A percentile compares a stretch with the other conserved stretches of the same genome.
These are phyloP conservation scores for Coemansia sp. DNA, from an alignment of 192 early-diverging fungal species.

Conservation along the genomic window DNA sequence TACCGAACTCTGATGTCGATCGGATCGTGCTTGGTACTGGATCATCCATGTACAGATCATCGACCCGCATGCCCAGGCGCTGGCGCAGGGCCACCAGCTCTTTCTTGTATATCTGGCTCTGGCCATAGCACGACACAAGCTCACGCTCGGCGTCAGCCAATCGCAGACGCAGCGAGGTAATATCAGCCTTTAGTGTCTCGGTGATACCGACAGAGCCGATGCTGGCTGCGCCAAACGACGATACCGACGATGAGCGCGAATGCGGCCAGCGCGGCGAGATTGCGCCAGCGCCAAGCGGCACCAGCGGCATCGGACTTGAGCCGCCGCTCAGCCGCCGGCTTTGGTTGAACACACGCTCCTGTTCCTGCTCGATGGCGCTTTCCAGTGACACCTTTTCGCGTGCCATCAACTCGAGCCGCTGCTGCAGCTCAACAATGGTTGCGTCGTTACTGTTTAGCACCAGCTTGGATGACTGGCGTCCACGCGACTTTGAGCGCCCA, in stretches of 20 bases:
- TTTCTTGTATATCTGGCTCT: constrained; percentile 56
- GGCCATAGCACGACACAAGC: constrained; percentile 51
- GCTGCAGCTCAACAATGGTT: constrained; percentile 57
- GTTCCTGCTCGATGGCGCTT: constrained; percentile 84
- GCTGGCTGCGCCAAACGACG: constrained; percentile 49
- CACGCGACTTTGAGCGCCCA: constrained; percentile 35
- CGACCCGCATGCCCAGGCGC: constrained; percentile 52
- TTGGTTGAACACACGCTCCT: constrained; percentile 88
- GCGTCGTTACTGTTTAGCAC: constrained; percentile 18
- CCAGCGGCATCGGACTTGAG: constrained; percentile 56
- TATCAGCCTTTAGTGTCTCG: constrained; percentile 54
- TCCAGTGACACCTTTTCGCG: constrained; percentile 90
- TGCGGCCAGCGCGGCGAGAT: constrained; percentile 49
- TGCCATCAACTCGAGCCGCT: constrained; percentile 72
- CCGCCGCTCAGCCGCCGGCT: constrained; percentile 68
- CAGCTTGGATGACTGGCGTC: constrained; percentile 18
- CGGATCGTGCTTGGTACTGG: constrained; percentile 47
- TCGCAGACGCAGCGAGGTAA: constrained; percentile 52
- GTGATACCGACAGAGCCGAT: constrained; percentile 43
- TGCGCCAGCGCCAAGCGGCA: constrained; percentile 22
- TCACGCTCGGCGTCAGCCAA: constrained; percentile 52
- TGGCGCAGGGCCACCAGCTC: constrained; percentile 54
- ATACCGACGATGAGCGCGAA: constrained; percentile 51
- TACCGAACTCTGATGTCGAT: constrained; percentile 12
- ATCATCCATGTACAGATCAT: constrained; percentile 53